phyloP scores from a whole-genome alignment of 2,329 filamentous ascomycete species.

The Sporothrix euskadiensis region DNA sequence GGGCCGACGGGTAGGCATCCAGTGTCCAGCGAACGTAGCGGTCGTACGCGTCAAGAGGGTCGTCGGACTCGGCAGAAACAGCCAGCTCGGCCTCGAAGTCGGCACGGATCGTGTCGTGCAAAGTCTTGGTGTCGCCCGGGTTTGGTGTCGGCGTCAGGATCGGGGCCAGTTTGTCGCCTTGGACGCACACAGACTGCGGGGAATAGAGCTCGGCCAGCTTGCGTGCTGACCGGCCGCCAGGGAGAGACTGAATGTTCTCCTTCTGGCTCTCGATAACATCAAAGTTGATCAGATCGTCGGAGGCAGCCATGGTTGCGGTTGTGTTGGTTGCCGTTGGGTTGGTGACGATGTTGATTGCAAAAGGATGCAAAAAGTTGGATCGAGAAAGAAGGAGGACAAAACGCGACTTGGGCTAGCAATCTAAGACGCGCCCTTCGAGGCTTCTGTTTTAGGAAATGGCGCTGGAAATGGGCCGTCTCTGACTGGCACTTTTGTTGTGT shows the following conservation, averaged over 20 bases:
- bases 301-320: conserved; percentile 31
- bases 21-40: conserved; percentile 97
- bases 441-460: conserved; percentile 18
- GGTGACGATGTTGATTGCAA: neutral
- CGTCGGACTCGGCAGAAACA: conserved; percentile 80
- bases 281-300: conserved; percentile 67
- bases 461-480: neutral
- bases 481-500: conserved; percentile 20
- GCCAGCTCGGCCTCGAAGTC: conserved; percentile 85
- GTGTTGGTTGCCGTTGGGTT: neutral
- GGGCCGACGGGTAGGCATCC: conserved; percentile 89
- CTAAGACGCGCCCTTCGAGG: conserved; percentile 21
- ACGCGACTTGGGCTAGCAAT: conserved; percentile 7
- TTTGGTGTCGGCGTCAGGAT: conserved; percentile 54
- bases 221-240: conserved; percentile 82
- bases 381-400: neutral
- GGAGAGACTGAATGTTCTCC: conserved; percentile 94
- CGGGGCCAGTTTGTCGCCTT: conserved; percentile 49
- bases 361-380: neutral
- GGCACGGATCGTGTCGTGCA: conserved; percentile 76
- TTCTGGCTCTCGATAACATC: conserved; percentile 95
- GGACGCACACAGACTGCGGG: conserved; percentile 55
- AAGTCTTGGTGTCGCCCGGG: conserved; percentile 68
- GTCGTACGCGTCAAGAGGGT: conserved; percentile 93
- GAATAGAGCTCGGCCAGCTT: conserved; percentile 84